Conservation (phyloP, 495 filamentous ascomycete species). For the Podospora anserina region DNA sequence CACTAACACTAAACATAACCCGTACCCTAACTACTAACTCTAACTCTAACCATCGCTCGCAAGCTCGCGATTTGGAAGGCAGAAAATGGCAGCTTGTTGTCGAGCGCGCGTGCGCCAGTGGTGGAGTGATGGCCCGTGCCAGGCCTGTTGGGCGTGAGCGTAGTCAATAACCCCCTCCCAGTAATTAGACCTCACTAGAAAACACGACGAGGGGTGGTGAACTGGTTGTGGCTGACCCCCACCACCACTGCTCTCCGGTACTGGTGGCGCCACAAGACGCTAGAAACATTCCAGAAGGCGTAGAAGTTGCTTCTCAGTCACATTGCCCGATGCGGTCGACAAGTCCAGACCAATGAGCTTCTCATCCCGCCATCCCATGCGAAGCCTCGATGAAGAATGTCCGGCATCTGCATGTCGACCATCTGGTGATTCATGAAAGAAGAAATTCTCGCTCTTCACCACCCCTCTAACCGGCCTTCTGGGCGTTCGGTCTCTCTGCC, state of each 20-base stretch:
- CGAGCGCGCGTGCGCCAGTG: too few relatives aligned
- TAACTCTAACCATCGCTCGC: too few relatives aligned
- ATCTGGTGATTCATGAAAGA: background rate
- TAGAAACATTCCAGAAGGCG: slow-evolving; percentile 44
- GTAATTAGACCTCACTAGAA: too few relatives aligned
- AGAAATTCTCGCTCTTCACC: background rate
- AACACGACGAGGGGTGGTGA: background rate
- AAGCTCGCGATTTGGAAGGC: too few relatives aligned
- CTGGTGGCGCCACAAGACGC: slow-evolving; percentile 21
- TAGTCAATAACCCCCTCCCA: too few relatives aligned
- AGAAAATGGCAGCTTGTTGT: too few relatives aligned
- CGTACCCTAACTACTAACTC: too few relatives aligned
- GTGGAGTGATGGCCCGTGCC: too few relatives aligned
- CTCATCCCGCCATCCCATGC: slow-evolving; percentile 12
- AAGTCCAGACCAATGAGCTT: slow-evolving; percentile 29
- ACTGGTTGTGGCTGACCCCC: background rate
- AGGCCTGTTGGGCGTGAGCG: too few relatives aligned
- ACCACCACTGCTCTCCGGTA: background rate
- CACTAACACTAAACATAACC: too few relatives aligned
- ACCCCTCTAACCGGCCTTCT: background rate
- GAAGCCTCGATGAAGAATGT: background rate
- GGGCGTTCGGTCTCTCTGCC: background rate
- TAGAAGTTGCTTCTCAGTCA: slow-evolving; percentile 17
- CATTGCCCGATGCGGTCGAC: slow-evolving; percentile 21
- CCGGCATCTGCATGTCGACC: slow-evolving; percentile 3